These are phyloP conservation scores for Chrysanthemum lavandulifolium DNA, from an alignment of 129 eudicot species.

Conservation along the genomic window DNA sequence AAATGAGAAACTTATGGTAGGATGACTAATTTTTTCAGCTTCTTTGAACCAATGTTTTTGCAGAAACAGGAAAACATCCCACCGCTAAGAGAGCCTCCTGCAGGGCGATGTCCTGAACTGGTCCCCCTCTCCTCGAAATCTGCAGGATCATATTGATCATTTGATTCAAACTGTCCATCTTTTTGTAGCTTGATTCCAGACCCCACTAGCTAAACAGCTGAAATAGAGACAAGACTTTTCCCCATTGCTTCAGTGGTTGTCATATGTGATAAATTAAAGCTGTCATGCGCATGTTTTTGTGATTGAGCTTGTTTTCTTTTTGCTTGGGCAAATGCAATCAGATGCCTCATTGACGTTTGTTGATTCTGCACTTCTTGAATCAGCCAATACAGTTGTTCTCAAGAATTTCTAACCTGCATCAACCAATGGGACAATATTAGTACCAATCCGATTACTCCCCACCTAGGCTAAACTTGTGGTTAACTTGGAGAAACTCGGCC, in stretches of 20 bases:
- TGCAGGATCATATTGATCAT: no score
- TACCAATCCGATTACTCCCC: neutral
- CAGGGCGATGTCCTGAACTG: no score
- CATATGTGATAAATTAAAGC: constrained; percentile 25
- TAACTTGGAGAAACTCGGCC: no score
- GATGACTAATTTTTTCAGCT: no score
- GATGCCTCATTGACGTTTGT: constrained; percentile 65
- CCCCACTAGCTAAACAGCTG: constrained; percentile 39
- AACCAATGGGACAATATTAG: constrained; percentile 25
- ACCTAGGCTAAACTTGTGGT: no score
- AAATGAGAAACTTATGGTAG: no score
- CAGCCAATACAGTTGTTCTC: constrained; percentile 30
- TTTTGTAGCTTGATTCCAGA: constrained; percentile 15
- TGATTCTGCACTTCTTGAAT: constrained; percentile 57
- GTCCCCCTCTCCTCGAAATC: no score
- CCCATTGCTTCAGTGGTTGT: constrained; percentile 36
- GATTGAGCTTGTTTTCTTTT: constrained; percentile 66
- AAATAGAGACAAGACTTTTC: constrained; percentile 48
- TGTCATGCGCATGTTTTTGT: constrained; percentile 45
- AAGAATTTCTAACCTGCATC: constrained; percentile 41
- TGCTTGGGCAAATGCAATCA: constrained; percentile 94
- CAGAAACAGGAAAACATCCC: no score
- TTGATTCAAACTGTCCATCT: no score
- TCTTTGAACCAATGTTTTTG: no score
- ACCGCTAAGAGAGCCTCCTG: no score